These are phyloP conservation scores for Hypoxylon crocopeplum DNA, from an alignment of 495 filamentous ascomycete species.

Conservation along the genomic window DNA sequence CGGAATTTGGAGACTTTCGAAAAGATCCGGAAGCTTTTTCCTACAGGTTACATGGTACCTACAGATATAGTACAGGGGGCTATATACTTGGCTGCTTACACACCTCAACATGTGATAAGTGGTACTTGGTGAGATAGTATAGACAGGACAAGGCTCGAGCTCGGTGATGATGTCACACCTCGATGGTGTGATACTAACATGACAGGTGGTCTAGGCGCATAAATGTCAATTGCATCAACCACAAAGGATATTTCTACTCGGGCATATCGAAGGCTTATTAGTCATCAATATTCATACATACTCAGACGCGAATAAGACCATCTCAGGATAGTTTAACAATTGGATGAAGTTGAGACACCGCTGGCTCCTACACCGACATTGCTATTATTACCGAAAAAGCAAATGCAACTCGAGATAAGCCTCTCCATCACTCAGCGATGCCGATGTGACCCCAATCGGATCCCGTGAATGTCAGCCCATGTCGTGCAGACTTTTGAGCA, in stretches of 20 bases:
- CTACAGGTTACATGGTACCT: constrained; percentile 7
- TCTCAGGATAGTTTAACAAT: not conserved
- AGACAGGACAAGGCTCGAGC: too few species aligned
- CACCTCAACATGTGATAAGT: constrained; percentile 24
- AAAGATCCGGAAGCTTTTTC: constrained; percentile 24
- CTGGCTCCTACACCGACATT: constrained; percentile 21
- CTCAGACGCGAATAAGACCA: not conserved
- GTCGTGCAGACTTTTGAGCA: constrained; percentile 35
- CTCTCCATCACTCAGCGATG: constrained; percentile 8
- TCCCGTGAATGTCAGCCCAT: constrained; percentile 34
- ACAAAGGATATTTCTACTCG: too few species aligned
- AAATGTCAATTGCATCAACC: not conserved
- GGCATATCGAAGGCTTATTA: too few species aligned
- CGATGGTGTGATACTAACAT: constrained; percentile 7
- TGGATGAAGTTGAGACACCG: not conserved
- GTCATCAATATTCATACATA: too few species aligned
- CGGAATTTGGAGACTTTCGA: constrained; percentile 35
- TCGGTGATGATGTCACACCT: constrained; percentile 32
- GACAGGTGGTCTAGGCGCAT: not conserved
- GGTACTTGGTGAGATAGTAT: constrained; percentile 9
- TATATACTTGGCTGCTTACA: not conserved
- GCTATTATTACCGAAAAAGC: not conserved
- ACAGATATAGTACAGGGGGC: not conserved
- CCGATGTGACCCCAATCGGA: constrained; percentile 31
- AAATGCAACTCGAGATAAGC: constrained; percentile 34